phyloP scores from a whole-genome alignment of 371 early-diverging fungal species.

The Capillidium rhysosporum region DNA sequence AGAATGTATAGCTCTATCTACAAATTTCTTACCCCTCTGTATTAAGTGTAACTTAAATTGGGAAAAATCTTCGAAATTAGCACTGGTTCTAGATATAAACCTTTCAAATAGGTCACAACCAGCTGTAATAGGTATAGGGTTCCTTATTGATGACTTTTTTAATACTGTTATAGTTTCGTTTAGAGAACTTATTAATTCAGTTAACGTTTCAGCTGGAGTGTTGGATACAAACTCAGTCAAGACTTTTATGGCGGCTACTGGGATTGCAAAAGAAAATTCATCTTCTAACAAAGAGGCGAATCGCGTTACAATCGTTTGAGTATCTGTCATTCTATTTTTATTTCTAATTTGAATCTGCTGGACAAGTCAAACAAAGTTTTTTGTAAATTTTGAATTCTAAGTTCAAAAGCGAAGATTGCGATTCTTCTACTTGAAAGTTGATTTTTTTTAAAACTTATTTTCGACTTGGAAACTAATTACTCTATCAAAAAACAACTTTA shows the following conservation, averaged over 20 bases:
- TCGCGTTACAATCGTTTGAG: neutral
- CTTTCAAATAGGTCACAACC: slow-evolving; percentile 79
- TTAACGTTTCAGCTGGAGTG: slow-evolving; percentile 48
- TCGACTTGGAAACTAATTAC: too few relatives aligned
- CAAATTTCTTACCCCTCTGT: slow-evolving; percentile 43
- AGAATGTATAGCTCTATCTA: slow-evolving; percentile 43
- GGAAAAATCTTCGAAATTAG: slow-evolving; percentile 46
- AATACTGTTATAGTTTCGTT: slow-evolving; percentile 40
- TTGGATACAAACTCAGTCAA: slow-evolving; percentile 31
- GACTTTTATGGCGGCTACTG: slow-evolving; percentile 72
- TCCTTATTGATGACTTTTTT: slow-evolving; percentile 27
- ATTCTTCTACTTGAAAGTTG: too few relatives aligned
- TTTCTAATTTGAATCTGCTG: too few relatives aligned
- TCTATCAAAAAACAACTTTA: too few relatives aligned
- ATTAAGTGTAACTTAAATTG: slow-evolving; percentile 58
- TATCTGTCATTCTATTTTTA: slow-evolving; percentile 13
- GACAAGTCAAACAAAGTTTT: too few relatives aligned
- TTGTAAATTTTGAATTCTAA: too few relatives aligned
- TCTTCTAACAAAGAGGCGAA: neutral
- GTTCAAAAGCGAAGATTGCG: too few relatives aligned
- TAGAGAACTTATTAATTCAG: slow-evolving; percentile 66
- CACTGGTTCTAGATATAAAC: slow-evolving; percentile 46
- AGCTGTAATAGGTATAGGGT: slow-evolving; percentile 51
- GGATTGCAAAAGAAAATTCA: slow-evolving; percentile 46
- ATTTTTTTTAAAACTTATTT: too few relatives aligned